phyloP scores from a whole-genome alignment of 2,329 filamentous ascomycete genomes.

The Botryotinia globosa region DNA sequence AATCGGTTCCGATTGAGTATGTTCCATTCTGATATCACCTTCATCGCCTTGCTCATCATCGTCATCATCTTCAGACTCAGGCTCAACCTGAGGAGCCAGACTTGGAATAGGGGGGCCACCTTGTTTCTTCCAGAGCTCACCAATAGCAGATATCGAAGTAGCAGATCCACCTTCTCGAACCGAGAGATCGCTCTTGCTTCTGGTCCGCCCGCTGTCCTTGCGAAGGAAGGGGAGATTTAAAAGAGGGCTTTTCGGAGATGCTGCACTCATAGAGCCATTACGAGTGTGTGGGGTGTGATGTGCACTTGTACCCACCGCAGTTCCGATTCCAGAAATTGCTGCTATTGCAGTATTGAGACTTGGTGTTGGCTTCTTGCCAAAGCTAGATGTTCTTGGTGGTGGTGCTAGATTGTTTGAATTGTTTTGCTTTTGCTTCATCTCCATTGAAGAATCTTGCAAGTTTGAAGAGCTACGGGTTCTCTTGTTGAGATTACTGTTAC shows the following conservation, averaged over 20 bases:
- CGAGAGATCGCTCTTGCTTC: conserved; percentile 46
- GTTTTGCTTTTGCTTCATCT: conserved; percentile 38
- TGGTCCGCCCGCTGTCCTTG: conserved; percentile 53
- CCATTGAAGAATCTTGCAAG: conserved; percentile 30
- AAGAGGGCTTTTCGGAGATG: conserved; percentile 48
- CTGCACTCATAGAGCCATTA: conserved; percentile 58
- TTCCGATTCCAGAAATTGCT: conserved; percentile 53
- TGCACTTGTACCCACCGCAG: conserved; percentile 50
- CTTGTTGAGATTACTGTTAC: conserved; percentile 36
- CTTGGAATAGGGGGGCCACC: conserved; percentile 58
- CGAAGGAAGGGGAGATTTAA: conserved; percentile 42
- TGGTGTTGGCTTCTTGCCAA: conserved; percentile 48
- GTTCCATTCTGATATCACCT: conserved; percentile 58
- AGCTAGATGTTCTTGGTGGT: conserved; percentile 51
- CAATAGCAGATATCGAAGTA: conserved; percentile 38
- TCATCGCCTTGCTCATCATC: conserved; percentile 64
- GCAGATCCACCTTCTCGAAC: not conserved
- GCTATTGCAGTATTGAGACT: conserved; percentile 59
- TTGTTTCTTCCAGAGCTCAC: conserved; percentile 53
- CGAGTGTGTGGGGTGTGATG: conserved; percentile 45
- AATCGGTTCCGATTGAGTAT: conserved; percentile 63
- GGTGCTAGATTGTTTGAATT: conserved; percentile 45
- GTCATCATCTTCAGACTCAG: conserved; percentile 50
- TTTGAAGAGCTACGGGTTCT: conserved; percentile 33
- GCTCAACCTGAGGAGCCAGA: conserved; percentile 47